These are phyloP conservation scores for Cladosporium phlei DNA, from an alignment of 2,329 filamentous ascomycete genomes.

Conservation along the genomic window DNA sequence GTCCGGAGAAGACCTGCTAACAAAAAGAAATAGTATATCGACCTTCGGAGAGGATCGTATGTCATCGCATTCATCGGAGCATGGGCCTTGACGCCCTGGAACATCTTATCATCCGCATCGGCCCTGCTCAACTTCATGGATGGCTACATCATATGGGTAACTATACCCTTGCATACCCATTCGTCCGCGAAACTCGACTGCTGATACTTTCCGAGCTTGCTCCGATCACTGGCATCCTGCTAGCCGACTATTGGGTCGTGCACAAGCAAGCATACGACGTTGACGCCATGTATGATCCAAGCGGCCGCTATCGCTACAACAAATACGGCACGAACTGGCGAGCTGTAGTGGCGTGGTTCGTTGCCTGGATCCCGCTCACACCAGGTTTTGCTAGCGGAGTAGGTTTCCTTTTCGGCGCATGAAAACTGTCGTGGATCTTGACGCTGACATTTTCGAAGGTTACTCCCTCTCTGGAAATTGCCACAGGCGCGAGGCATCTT, in stretches of 20 bases:
- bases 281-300: constrained; percentile 23
- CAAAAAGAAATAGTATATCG: constrained; percentile 40
- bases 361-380: constrained; percentile 21
- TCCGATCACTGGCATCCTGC: constrained; percentile 37
- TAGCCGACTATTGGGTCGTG: constrained; percentile 35
- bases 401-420: not conserved
- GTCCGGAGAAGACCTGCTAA: not conserved
- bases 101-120: constrained; percentile 69
- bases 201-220: constrained; percentile 33
- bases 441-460: constrained; percentile 12
- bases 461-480: constrained; percentile 14
- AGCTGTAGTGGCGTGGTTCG: constrained; percentile 20
- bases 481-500: constrained; percentile 16
- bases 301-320: constrained; percentile 23
- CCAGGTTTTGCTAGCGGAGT: constrained; percentile 22
- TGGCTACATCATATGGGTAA: constrained; percentile 75
- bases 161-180: not conserved
- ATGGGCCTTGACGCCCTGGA: constrained; percentile 82
- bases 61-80: constrained; percentile 69
- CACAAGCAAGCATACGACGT: constrained; percentile 20
- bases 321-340: constrained; percentile 24
- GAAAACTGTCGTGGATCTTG: not conserved
- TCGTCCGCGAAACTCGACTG: not conserved
- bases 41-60: constrained; percentile 81
- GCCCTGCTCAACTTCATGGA: constrained; percentile 88